These are phyloP conservation scores for Mycena chlorophos DNA, from an alignment of 768 basidiomycete species.

Conservation along the genomic window DNA sequence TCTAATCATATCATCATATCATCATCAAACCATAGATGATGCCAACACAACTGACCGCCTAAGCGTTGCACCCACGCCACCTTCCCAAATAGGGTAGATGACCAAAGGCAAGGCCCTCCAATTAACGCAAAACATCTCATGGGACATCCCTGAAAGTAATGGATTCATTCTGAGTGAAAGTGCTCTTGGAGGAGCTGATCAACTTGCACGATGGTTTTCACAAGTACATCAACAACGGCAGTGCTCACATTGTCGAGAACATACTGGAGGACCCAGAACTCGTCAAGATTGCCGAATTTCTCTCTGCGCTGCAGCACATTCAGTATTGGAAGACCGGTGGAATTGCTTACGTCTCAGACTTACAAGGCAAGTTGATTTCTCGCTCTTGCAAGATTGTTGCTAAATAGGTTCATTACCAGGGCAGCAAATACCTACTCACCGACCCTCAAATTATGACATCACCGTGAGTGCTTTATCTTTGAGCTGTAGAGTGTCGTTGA, in stretches of 20 bases:
- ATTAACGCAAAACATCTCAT: too few species aligned
- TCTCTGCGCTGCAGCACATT: neutral
- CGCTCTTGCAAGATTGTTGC: neutral
- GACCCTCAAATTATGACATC: slow-evolving; percentile 7
- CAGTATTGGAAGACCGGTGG: neutral
- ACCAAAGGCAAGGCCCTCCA: too few species aligned
- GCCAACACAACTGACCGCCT: too few species aligned
- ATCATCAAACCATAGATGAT: too few species aligned
- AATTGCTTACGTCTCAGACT: neutral
- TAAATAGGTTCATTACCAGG: neutral
- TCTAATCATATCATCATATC: too few species aligned
- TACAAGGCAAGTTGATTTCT: neutral
- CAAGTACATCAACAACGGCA: slow-evolving; percentile 23
- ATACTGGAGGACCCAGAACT: neutral
- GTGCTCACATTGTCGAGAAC: slow-evolving; percentile 8
- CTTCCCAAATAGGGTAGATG: too few species aligned
- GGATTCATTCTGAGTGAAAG: too few species aligned
- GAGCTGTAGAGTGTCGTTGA: too few species aligned
- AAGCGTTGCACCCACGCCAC: too few species aligned
- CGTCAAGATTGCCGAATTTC: neutral
- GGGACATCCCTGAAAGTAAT: too few species aligned
- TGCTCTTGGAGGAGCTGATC: too few species aligned
- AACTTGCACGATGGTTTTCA: neutral
- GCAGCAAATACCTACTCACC: neutral
- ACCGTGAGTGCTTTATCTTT: neutral